Conservation (phyloP, 2,329 filamentous ascomycete species). For the Xylariaceae sp. region DNA sequence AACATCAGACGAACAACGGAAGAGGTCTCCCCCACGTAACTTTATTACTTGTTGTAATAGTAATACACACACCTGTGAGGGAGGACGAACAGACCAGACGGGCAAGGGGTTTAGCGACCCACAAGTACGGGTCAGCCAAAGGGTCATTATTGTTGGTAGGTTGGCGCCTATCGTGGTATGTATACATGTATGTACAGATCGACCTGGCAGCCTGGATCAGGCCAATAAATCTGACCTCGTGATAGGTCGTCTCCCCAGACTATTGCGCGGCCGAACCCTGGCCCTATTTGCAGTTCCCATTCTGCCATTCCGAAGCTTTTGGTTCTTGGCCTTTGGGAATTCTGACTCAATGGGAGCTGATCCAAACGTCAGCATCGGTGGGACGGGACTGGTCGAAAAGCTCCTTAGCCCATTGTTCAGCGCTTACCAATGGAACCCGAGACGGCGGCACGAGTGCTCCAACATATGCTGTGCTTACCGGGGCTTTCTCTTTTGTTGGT, state of each 20-base stretch:
- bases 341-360: conserved; percentile 18
- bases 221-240: conserved; percentile 11
- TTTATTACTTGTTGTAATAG: too few species aligned
- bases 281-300: neutral
- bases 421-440: conserved; percentile 8
- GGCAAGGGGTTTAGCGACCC: neutral
- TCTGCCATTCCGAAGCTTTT: neutral
- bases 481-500: neutral
- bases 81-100: too few species aligned
- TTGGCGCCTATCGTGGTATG: conserved; percentile 2
- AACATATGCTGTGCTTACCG: conserved; percentile 11
- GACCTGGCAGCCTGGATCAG: conserved; percentile 8
- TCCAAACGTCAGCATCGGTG: conserved; percentile 6
- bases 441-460: conserved; percentile 17
- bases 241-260: conserved; percentile 20
- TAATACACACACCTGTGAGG: conserved; percentile 7
- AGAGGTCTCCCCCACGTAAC: conserved; percentile 8
- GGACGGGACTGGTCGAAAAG: neutral
- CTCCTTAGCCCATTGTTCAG: neutral
- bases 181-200: neutral
- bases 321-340: conserved; percentile 20
- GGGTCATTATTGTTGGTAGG: neutral
- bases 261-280: conserved; percentile 26
- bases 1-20: conserved; percentile 23
- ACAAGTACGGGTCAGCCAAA: conserved; percentile 3